Base-by-base conservation (phyloP, 345 rosid genomes). In the Bruguiera sexangula region DNA sequence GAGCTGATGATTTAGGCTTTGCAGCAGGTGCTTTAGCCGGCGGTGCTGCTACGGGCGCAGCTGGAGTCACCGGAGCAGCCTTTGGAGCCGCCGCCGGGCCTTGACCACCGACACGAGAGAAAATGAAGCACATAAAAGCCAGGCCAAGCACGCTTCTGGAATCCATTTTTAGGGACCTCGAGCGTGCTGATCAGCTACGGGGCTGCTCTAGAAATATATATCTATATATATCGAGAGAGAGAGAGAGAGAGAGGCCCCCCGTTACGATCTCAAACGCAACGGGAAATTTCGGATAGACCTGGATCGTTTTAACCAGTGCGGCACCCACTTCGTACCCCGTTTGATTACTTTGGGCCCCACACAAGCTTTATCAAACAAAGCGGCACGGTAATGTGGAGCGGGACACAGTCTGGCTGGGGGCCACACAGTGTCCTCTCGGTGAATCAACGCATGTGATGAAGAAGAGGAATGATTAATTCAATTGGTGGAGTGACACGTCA, bases 71-170 rank as follows among this genome's bases (percentile, higher is more conserved):
- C 43, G 43, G 43, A 37, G 43, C 2, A 37, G 70, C 26, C 22
- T 8, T 60, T 0, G 77, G 71, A 7, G 93, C 76, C 7, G 88
- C 68, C 0, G 89, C 60, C 4, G 90, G 92, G 31, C 89, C 78
- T 73, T 88, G 94, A 31, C 87, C 97, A 10, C 83, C 85, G 63
- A 85, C 94, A 9, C 86, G 79, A 34, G 88, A 86, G 58, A 83
- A 63, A 29, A 91, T 78, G 59, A 91, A 50, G 78, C 87, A 85
- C 62, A 88, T 56, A n/a, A 85, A 63, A 13, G 82, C 84, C 60
- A 82, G 57, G 10, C 79, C 68, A 39, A 87, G 66, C 8, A 76
- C 61, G 26, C 77, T 70, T 43, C 73, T 79, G 39, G 63, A 75
- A 68, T 66, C 89, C 92, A 91, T 90, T 24, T 76, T 22, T 18